These are phyloP conservation scores for Cercospora janseana DNA, from an alignment of 2,329 filamentous ascomycete species.

Conservation along the genomic window DNA sequence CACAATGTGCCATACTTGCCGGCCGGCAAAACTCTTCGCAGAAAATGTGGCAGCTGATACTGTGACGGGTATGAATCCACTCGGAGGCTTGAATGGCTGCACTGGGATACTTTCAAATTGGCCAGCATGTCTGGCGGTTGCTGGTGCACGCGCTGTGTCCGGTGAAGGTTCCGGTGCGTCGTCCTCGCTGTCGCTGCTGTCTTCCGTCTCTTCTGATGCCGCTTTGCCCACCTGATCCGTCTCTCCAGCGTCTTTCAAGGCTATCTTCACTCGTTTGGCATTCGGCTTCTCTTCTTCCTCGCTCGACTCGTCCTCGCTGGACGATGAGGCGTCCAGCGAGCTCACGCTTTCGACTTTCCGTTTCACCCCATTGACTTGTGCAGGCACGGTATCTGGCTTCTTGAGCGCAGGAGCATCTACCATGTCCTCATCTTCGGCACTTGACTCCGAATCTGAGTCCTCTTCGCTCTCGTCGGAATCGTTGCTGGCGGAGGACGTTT, in stretches of 20 bases:
- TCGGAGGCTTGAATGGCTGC: conserved; percentile 36
- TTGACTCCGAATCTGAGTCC: conserved; percentile 23
- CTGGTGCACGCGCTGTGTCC: background rate
- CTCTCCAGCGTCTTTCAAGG: conserved; percentile 11
- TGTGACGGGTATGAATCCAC: conserved; percentile 50
- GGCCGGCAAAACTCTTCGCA: conserved; percentile 57
- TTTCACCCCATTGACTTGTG: conserved; percentile 35
- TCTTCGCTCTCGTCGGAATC: conserved; percentile 33
- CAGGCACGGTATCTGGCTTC: conserved; percentile 19
- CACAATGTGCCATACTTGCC: conserved; percentile 79
- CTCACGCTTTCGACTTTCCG: conserved; percentile 27
- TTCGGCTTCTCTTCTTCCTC: conserved; percentile 16
- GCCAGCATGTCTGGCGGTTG: background rate
- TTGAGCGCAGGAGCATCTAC: conserved; percentile 17
- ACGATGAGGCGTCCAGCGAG: conserved; percentile 8
- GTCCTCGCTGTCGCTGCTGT: conserved; percentile 14
- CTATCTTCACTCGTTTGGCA: conserved; percentile 15
- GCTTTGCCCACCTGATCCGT: conserved; percentile 1
- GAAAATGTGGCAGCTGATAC: conserved; percentile 53
- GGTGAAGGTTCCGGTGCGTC: background rate
- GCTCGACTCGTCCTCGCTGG: conserved; percentile 17
- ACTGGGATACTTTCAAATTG: conserved; percentile 23
- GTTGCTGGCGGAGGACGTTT: conserved; percentile 15
- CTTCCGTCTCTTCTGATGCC: conserved; percentile 16
- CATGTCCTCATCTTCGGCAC: conserved; percentile 21